Evolutionary conservation across 208 protist genomes (phyloP), one percentile per base, ranked within the genome.

Genomic region (Phytomonas serpens): DNA sequence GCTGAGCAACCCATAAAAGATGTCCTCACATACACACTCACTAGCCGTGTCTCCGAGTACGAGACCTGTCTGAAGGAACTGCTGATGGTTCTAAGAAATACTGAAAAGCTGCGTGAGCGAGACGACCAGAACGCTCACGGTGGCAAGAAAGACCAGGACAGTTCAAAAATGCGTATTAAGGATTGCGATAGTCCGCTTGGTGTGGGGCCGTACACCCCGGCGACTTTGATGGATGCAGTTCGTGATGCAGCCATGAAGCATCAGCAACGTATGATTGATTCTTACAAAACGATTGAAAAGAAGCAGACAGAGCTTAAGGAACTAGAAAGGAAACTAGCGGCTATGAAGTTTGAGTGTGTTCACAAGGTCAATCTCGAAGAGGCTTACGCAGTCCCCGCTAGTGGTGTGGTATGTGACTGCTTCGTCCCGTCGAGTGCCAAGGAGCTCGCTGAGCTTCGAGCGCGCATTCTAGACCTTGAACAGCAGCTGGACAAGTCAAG

Each of bases 231-330:
- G 69, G 81, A 81, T 36, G 57, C 63, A 33, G 75, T 89, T 47
- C 84, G 84, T 1, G 78, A 84, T 27, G 81, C 74, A 3, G 74
- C 77, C 23, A 57, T 57, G 29, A 76, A 82, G 75, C 72, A 77
- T 61, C 71, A 74, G 72, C 73, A 71, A 51, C 64, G 73, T 29
- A 37, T 75, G 6, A 52, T 83, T 11, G 61, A 77, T 13, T 69
- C 71, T 14, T 32, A 11, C 16, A 61, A 33, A 29, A 76, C 57
- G 3, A 77, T 80, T 61, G 69, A 38, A 42, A 74, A 72, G 61
- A 66, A 83, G 10, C 14, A 29, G 27, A 16, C 61, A n/a, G 72
- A 77, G 61, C 72, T 81, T 30, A 40, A 71, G 69, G 64, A 68
- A 14, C 67, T 83, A 6, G 75, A 84, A 67, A 65, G 72, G 16